A percentile compares a stretch with the other conserved stretches of the same genome.
Evolutionary conservation across 2,329 filamentous ascomycete genomes (phyloP).

Genomic region (Phialemoniopsis sp.): DNA sequence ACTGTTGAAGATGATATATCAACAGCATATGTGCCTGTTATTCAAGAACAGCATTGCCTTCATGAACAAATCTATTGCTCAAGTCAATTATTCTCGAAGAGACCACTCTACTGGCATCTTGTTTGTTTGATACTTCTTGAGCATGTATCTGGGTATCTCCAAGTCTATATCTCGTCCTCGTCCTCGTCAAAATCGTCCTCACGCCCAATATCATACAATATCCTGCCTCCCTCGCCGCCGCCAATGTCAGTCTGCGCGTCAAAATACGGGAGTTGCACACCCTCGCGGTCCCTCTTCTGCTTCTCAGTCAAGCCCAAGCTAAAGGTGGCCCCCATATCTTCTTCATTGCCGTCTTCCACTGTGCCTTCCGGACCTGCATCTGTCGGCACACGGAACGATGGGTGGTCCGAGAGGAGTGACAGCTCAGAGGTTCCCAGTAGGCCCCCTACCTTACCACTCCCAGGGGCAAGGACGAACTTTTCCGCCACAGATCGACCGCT

Average conservation of each 20-base stretch:
- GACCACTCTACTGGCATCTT: no score
- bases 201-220: conserved; percentile 92
- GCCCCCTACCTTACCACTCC: not conserved
- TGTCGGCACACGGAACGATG: conserved; percentile 54
- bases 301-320: conserved; percentile 84
- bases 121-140: no score
- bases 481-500: conserved; percentile 77
- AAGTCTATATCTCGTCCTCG: conserved; percentile 75
- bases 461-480: conserved; percentile 47
- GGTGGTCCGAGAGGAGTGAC: conserved; percentile 71
- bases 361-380: conserved; percentile 23
- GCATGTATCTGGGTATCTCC: not conserved
- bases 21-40: no score
- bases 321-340: conserved; percentile 72
- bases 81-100: no score
- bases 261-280: conserved; percentile 90
- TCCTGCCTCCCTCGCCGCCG: conserved; percentile 82
- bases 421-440: no score
- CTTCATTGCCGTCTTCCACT: conserved; percentile 35
- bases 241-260: conserved; percentile 84
- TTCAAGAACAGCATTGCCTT: no score
- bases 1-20: no score
- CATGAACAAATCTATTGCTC: no score
- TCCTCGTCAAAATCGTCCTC: conserved; percentile 78
- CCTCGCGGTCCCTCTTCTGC: conserved; percentile 80